Evolutionary conservation across 1,284 basidiomycete species (phyloP), one percentile per base, ranked within the genome.

Genomic region (Singerocomus inundabilis): DNA sequence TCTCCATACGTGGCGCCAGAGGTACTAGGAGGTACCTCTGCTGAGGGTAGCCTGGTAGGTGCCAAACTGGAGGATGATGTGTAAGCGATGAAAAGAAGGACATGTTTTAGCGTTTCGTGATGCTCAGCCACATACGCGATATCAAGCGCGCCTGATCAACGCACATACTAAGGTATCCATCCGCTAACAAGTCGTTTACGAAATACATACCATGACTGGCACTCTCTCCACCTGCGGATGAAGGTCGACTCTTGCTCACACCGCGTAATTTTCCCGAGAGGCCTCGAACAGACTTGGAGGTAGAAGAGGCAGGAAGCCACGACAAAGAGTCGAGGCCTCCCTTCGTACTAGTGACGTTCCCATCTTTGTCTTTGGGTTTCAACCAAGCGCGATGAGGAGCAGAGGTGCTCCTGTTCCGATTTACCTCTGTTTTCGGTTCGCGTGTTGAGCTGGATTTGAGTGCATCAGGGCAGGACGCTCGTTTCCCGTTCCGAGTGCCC

Each of bases 51-150:
- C 7, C 49, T 55, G 8, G 42, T 48, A 34, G 45, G 35, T 10
- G 52, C 56, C 21, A 60, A 52, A 12, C 64, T 54, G 18, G 24
- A 61, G 54, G 43, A 69, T 57, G 51, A 71, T 59, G 16, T 57
- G 68, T 52, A 44, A 11, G 61, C 32, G 25, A 70, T 46, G 64
- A 91, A 89, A 8, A 90, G 77, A 34, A 91, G 74, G 18, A 93
- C 77, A 48, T 85, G 83, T 18, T 83, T 81, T 0, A 94, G 77
- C 47, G 82, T 88, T 62, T 93, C 90, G 64, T 93, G 90, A 61
- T 89, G 80, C 65, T 94, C 92, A 4, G 89, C 90, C 29, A 93
- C 78, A 60, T 89, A 93, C 15, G 74, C 68, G 11, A 89, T 75
- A 37, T 84, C 78, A 36, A 90, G 76, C 6, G 66, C 72, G 55